phyloP scores from a whole-genome alignment of 2,329 filamentous ascomycete genomes.

The Plectosphaerella plurivora region DNA sequence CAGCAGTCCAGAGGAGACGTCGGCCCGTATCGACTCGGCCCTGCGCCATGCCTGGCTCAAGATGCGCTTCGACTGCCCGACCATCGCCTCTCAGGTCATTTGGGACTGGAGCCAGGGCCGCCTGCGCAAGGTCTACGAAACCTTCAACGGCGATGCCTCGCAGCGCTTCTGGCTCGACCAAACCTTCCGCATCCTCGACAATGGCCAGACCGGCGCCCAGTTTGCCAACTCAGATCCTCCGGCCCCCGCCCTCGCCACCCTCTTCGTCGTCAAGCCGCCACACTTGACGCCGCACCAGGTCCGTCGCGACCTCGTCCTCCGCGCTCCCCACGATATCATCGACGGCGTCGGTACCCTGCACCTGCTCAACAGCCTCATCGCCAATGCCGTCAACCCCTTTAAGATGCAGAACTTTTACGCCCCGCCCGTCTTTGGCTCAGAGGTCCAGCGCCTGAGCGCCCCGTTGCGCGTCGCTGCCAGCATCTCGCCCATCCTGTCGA shows the following conservation, averaged over 20 bases:
- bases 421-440: conserved; percentile 11
- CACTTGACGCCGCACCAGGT: neutral
- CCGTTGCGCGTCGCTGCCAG: conserved; percentile 19
- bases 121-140: conserved; percentile 22
- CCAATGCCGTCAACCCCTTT: neutral
- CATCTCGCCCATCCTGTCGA: conserved; percentile 9
- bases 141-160: conserved; percentile 3
- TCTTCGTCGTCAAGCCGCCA: conserved; percentile 23
- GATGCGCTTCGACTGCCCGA: conserved; percentile 26
- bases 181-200: conserved; percentile 21
- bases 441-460: conserved; percentile 17
- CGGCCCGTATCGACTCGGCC: conserved; percentile 19
- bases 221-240: conserved; percentile 31
- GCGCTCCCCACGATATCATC: conserved; percentile 32
- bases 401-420: conserved; percentile 4
- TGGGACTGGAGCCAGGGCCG: conserved; percentile 12
- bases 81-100: conserved; percentile 21
- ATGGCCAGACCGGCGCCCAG: conserved; percentile 18
- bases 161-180: conserved; percentile 19
- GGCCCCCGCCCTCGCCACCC: conserved; percentile 21
- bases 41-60: conserved; percentile 27
- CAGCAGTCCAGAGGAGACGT: neutral
- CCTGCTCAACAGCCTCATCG: conserved; percentile 24
- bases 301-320: conserved; percentile 27
- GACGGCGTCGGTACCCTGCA: conserved; percentile 32